Evolutionary conservation across 306 rosid species (phyloP), one percentile per base, ranked within the genome.

Genomic region (Comarum palustre): DNA sequence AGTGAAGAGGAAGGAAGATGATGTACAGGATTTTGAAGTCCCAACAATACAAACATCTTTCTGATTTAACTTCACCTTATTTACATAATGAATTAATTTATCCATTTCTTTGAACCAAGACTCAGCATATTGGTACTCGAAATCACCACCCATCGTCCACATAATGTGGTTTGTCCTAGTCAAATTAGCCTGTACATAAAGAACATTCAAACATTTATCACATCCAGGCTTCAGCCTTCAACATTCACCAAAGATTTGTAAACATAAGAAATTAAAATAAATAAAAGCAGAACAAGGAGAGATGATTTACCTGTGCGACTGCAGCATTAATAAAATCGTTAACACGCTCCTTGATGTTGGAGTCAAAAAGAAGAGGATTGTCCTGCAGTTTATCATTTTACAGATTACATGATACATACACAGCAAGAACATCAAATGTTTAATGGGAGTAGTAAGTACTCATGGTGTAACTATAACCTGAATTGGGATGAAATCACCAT

Each of bases 91-190:
- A 82, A 93, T 88, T 19, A 93, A 72, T 75, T 83, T 92, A 77
- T 93, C 98, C 96, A 93, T 87, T 72, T 93, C 90, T 75, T 76
- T 93, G 75, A 90, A 93, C 98, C 97, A 93, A 66, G 88, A 71
- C 73, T 93, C 98, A 7, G 97, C 98, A 86, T 90, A 89, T 73
- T 90, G 97, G 85, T 93, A 93, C 73, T 50, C 75, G 74, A 93
- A 93, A 86, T 93, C 98, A 81, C 89, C 97, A 46, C 98, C 98
- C 98, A 93, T 93, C 57, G 97, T 93, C 93, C 93, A 93, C 97
- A 93, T 90, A 25, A 93, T 84, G 76, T 93, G 98, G 71, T 86
- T 89, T 24, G 90, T 84, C 87, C 90, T 84, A 0, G 98, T 93
- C 77, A 93, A 88, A 77, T 89, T 93, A 58, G 87, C 93, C 98